Percentiles rank a stretch among this genome's conserved stretches.
Conservation (phyloP, 768 basidiomycete species). For the Aureoboletus auriporus region DNA sequence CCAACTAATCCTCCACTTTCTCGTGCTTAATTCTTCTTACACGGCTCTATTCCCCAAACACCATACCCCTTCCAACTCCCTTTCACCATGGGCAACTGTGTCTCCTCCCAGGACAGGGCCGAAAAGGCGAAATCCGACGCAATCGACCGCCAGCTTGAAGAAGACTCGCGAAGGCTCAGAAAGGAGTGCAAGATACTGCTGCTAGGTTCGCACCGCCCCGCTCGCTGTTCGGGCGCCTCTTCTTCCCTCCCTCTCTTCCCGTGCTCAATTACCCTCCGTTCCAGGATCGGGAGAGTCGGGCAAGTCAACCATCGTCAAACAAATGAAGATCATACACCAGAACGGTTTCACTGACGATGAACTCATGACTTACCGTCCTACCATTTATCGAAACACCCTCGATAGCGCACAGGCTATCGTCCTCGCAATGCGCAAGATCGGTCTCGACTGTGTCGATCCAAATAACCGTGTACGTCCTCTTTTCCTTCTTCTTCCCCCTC, state of each 20-base stretch:
- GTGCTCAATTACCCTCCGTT: neutral
- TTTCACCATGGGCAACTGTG: slow-evolving; percentile 63
- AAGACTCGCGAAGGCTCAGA: slow-evolving; percentile 76
- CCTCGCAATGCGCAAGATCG: slow-evolving; percentile 81
- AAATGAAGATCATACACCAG: slow-evolving; percentile 99
- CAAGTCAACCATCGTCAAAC: slow-evolving; percentile 94
- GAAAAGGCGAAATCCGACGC: slow-evolving; percentile 62
- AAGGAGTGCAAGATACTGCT: slow-evolving; percentile 91
- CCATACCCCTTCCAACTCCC: neutral
- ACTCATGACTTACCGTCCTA: slow-evolving; percentile 68
- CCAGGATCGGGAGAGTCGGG: slow-evolving; percentile 93
- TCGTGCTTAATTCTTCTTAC: neutral
- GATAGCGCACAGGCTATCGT: slow-evolving; percentile 88
- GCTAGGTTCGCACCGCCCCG: slow-evolving; percentile 58
- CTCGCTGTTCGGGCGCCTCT: slow-evolving; percentile 7
- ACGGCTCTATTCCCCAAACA: neutral
- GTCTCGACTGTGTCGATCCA: slow-evolving; percentile 68
- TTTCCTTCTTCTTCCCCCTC: fast-evolving
- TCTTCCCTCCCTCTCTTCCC: neutral
- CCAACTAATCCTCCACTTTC: neutral
- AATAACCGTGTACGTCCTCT: slow-evolving; percentile 46
- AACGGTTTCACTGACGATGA: slow-evolving; percentile 81
- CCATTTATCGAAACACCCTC: slow-evolving; percentile 82
- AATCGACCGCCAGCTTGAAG: slow-evolving; percentile 83
- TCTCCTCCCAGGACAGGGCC: slow-evolving; percentile 51